Percentiles rank a stretch among this genome's conserved stretches.
phyloP scores from a whole-genome alignment of 148 eudicot species.

The Fagopyrum tataricum region DNA sequence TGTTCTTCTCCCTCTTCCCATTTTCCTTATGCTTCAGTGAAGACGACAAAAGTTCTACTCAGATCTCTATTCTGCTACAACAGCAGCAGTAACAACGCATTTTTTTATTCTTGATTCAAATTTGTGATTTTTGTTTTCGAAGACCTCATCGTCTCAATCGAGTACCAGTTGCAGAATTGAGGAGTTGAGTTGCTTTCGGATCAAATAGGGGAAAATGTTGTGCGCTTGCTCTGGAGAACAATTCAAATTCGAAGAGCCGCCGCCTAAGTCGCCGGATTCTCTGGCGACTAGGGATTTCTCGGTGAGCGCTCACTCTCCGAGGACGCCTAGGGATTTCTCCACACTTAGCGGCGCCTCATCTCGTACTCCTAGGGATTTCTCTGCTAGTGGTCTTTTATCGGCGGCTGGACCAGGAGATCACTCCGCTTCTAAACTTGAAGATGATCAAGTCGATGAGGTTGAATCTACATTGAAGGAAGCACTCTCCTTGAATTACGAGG shows the following conservation, averaged over 20 bases:
- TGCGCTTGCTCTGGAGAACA: conserved; percentile 98
- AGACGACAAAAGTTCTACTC: conserved; percentile 5
- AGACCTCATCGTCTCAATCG: not conserved
- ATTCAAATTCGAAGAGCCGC: conserved; percentile 62
- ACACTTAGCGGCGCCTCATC: conserved; percentile 31
- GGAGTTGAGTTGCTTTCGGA: conserved; percentile 3
- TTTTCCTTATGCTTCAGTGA: not conserved
- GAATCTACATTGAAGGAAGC: conserved; percentile 97
- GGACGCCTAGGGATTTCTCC: conserved; percentile 43
- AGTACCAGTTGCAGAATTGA: not conserved
- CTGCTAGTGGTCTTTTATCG: conserved; percentile 3
- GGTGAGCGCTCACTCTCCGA: conserved; percentile 57
- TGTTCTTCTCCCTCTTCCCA: not conserved
- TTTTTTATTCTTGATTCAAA: not conserved
- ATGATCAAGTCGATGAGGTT: conserved; percentile 93
- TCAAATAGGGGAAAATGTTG: conserved; percentile 38
- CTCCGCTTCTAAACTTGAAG: conserved; percentile 62
- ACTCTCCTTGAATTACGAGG: conserved; percentile 94
- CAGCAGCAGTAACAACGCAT: not conserved
- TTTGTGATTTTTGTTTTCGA: not conserved
- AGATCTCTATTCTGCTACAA: not conserved
- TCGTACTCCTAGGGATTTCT: conserved; percentile 49
- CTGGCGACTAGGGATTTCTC: conserved; percentile 84
- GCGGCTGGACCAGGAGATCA: conserved; percentile 6
- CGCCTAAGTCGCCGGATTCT: conserved; percentile 69